Conservation (phyloP, 352 stramenopile genomes). For the Pythium brachiatum region DNA sequence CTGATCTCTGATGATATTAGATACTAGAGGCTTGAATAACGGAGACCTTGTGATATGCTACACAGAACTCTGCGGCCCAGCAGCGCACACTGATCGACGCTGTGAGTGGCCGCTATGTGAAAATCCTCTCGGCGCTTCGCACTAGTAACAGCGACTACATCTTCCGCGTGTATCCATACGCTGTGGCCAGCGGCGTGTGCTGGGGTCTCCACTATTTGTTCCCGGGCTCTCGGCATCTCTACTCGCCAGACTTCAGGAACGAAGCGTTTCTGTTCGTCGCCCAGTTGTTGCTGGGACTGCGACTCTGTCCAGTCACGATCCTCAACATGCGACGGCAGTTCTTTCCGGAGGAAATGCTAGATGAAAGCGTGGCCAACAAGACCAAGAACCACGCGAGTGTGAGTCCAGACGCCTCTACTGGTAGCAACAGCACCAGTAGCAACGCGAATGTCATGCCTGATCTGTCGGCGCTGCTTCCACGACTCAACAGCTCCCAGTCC, state of each 20-base stretch:
- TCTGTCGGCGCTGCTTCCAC: slow-evolving; percentile 25
- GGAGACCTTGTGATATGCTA: not conserved
- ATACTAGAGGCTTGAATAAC: not conserved
- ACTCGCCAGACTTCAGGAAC: slow-evolving; percentile 79
- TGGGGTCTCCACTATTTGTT: slow-evolving; percentile 89
- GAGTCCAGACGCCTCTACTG: not conserved
- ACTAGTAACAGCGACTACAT: slow-evolving; percentile 78
- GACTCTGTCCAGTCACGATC: slow-evolving; percentile 62
- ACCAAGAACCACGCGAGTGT: slow-evolving; percentile 25
- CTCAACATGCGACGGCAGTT: slow-evolving; percentile 63
- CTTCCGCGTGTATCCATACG: slow-evolving; percentile 88
- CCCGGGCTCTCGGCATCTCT: slow-evolving; percentile 84
- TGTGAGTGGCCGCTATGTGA: slow-evolving; percentile 77
- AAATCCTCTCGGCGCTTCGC: slow-evolving; percentile 69
- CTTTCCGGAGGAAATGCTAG: slow-evolving; percentile 75
- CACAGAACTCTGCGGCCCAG: slow-evolving; percentile 49
- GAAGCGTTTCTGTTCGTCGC: slow-evolving; percentile 73
- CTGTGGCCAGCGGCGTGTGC: slow-evolving; percentile 71
- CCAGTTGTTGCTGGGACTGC: slow-evolving; percentile 66
- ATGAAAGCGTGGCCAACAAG: slow-evolving; percentile 40
- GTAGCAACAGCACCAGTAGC: not conserved
- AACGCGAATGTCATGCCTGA: slow-evolving; percentile 19
- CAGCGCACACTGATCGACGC: slow-evolving; percentile 66
- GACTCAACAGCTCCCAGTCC: slow-evolving; percentile 19
- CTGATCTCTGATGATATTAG: not conserved